Percentiles rank a stretch among this genome's conserved stretches.
Evolutionary conservation across 495 filamentous ascomycete species (phyloP).

Genomic region (Neurospora sp.): DNA sequence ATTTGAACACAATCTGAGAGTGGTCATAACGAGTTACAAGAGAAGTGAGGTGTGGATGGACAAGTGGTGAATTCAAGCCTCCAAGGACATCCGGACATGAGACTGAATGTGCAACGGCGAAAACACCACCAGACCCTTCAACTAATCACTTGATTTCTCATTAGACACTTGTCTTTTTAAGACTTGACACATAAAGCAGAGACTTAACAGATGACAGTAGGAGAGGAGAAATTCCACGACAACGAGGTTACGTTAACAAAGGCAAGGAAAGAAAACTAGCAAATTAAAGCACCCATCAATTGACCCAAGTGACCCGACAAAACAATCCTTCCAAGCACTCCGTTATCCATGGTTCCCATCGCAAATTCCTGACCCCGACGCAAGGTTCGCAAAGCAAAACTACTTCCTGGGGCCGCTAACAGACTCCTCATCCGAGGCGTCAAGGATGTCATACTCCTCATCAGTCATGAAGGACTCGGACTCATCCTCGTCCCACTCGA

Average conservation of each 20-base stretch:
- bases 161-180: neutral
- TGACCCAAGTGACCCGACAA: neutral
- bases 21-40: neutral
- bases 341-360: slow-evolving; percentile 10
- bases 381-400: neutral
- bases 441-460: slow-evolving; percentile 94
- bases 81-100: neutral
- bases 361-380: slow-evolving; percentile 1
- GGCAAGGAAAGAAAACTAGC: neutral
- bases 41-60: neutral
- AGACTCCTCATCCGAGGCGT: slow-evolving; percentile 88
- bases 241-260: neutral
- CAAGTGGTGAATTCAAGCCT: neutral
- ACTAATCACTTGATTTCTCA: neutral
- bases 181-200: neutral
- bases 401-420: slow-evolving; percentile 14
- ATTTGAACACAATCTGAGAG: neutral
- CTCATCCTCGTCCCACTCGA: slow-evolving; percentile 51
- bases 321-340: neutral
- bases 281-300: neutral
- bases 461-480: slow-evolving; percentile 76
- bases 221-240: neutral
- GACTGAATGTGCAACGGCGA: neutral
- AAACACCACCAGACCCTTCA: neutral
- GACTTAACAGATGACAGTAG: neutral